Base-by-base conservation (phyloP, 495 filamentous ascomycete species). In the Daldinia grandis region DNA sequence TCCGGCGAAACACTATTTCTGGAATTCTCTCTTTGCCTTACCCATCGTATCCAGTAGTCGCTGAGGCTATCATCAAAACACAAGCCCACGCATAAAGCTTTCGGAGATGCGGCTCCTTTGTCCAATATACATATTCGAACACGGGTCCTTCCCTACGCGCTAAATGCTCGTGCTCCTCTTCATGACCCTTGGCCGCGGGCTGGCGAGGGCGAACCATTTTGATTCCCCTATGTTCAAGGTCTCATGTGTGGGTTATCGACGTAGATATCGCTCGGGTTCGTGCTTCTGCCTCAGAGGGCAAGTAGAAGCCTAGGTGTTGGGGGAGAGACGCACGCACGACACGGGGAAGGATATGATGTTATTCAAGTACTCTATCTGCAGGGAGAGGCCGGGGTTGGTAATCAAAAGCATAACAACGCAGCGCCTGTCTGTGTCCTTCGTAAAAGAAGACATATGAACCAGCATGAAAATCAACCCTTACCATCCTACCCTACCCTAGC, bases 21-120 rank as follows among this genome's bases (percentile, higher is more conserved):
- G 5, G 10, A 21, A 14, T 10, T 35, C 19, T n/a, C 5, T 42
- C 27, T 33, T 66, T 14, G 35, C 56, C 68, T 71, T 15, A 55
- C 68, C 64, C 88, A 77, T 92, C 89, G 76, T 91, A 92, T 58
- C 89, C 89, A 31, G 86, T 87, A 19, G 87, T 90, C 37, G 87
- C 87, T 49, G 88, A 90, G 4, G 87, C 87, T 66, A 90, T 75
- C 76, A 87, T 88, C 55, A 90, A 79, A 31, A 90, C 78, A 54
- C 80, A 73, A 51, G 81, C 80, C 74, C 82, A 82, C 33, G 80
- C 83, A 66, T 90, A 90, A 28, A 90, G 82, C 74, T 84, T 87
- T 54, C 87, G 77, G 27, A 90, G 80, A 68, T 87, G 85, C 4
- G 87, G 85, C 50, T 89, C 86, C 66, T 76, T 83, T 33, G 72